Percentiles rank a stretch among this genome's conserved stretches.
phyloP scores from a whole-genome alignment of 305 asterid species.

The Solanum hybrid region DNA sequence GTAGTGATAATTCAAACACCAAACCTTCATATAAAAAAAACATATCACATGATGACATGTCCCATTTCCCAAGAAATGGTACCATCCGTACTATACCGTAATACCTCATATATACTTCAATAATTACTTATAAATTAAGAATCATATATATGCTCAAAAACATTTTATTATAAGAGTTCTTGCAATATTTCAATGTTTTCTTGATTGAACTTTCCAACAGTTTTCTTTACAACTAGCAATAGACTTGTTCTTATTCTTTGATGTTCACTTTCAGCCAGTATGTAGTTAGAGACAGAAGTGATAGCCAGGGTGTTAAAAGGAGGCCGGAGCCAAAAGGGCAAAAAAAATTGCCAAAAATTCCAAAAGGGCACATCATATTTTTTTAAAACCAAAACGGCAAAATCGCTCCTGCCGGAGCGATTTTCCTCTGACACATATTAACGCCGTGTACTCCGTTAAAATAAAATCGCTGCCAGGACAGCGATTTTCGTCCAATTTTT shows the following conservation, averaged over 20 bases:
- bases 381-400: no score
- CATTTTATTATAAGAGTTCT: background rate
- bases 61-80: constrained; percentile 10
- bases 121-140: background rate
- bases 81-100: constrained; percentile 29
- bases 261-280: background rate
- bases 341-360: no score
- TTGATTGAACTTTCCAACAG: background rate
- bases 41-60: constrained; percentile 16
- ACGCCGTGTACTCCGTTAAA: no score
- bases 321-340: constrained; percentile 6
- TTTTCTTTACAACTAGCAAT: background rate
- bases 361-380: no score
- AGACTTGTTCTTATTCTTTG: background rate
- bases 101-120: background rate
- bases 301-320: background rate
- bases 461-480: no score
- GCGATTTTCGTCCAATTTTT: no score
- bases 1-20: background rate
- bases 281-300: background rate
- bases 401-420: no score
- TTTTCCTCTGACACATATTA: no score
- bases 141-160: background rate
- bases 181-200: background rate
- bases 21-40: background rate